Percentiles rank a stretch among this genome's conserved stretches.
phyloP scores from a whole-genome alignment of 208 protist genomes.

The Leishmania tarentolae region DNA sequence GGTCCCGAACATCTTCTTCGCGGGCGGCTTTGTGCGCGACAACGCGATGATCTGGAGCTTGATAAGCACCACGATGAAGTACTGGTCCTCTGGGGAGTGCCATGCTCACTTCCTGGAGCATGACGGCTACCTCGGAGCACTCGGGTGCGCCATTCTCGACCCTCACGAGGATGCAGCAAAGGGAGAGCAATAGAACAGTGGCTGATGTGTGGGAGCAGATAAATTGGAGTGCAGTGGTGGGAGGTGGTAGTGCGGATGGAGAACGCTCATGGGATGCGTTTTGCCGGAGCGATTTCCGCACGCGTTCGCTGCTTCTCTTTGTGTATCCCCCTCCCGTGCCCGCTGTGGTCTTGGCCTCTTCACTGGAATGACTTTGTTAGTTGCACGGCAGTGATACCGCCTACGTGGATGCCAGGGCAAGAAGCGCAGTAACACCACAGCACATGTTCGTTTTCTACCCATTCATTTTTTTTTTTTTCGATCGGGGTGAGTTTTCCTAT shows the following conservation, averaged over 20 bases:
- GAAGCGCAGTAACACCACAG: background rate
- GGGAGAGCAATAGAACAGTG: background rate
- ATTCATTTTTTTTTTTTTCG: background rate
- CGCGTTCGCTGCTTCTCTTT: background rate
- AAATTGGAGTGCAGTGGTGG: background rate
- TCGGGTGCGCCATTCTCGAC: constrained; percentile 80
- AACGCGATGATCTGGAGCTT: constrained; percentile 91
- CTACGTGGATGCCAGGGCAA: background rate
- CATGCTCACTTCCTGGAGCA: constrained; percentile 95
- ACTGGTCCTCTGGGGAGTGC: constrained; percentile 93
- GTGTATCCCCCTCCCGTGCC: background rate
- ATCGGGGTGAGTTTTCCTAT: background rate
- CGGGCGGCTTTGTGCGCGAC: constrained; percentile 94
- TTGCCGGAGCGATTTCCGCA: background rate
- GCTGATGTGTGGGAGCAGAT: background rate
- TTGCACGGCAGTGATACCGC: background rate
- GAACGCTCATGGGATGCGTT: background rate
- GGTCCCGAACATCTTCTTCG: constrained; percentile 95
- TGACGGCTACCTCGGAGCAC: constrained; percentile 95
- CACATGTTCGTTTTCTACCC: background rate
- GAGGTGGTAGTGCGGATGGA: background rate
- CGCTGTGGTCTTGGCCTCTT: background rate
- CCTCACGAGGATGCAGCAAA: constrained; percentile 1
- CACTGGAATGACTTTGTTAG: background rate
- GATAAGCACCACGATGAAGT: constrained; percentile 91